These are phyloP conservation scores for Pythium graminicola DNA, from an alignment of 352 stramenopile species.

Conservation along the genomic window DNA sequence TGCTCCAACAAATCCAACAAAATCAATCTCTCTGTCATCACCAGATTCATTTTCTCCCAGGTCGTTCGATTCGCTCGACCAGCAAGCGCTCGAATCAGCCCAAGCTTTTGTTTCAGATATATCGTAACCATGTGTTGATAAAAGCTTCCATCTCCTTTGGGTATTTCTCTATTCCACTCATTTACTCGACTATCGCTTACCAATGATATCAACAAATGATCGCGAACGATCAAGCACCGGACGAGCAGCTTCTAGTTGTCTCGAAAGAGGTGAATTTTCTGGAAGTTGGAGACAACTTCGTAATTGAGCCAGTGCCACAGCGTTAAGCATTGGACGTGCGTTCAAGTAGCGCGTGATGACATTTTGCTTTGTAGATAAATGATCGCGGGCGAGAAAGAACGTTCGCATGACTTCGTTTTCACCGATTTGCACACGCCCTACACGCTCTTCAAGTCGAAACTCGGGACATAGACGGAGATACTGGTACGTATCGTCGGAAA, in stretches of 20 bases:
- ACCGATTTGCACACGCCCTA: conserved; percentile 43
- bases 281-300: conserved; percentile 45
- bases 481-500: conserved; percentile 55
- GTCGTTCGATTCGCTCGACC: conserved; percentile 18
- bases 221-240: conserved; percentile 23
- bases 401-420: conserved; percentile 49
- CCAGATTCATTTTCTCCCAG: background rate
- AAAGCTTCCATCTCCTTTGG: background rate
- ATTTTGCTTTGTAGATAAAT: conserved; percentile 40
- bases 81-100: conserved; percentile 13
- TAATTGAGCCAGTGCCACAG: conserved; percentile 38
- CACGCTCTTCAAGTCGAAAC: conserved; percentile 43
- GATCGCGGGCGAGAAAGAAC: conserved; percentile 41
- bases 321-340: conserved; percentile 30
- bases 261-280: conserved; percentile 46
- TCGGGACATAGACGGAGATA: conserved; percentile 45
- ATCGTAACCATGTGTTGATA: background rate
- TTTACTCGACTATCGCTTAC: conserved; percentile 23
- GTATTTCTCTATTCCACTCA: background rate
- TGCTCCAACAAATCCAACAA: too few relatives aligned
- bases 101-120: background rate
- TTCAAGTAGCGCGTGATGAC: conserved; percentile 48
- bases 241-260: conserved; percentile 32
- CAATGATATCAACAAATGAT: conserved; percentile 45
- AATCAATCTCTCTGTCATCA: background rate